Percentiles rank a stretch among this genome's conserved stretches.
These are phyloP conservation scores for Cryptococcus floricola DNA, from an alignment of 1,284 basidiomycete species.

Conservation along the genomic window DNA sequence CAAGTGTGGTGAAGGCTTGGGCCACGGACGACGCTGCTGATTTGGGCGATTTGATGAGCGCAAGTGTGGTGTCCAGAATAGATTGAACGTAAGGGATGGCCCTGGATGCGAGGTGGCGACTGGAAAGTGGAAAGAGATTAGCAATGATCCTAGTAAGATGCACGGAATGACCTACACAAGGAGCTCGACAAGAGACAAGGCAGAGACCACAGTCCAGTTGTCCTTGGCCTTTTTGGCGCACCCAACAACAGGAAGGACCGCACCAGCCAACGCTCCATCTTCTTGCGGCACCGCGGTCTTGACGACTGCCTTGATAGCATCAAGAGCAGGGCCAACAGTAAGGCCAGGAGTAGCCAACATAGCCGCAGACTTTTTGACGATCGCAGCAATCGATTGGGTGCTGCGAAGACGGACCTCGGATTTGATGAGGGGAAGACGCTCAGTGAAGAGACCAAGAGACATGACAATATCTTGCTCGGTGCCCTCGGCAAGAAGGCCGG, in stretches of 20 bases:
- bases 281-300: constrained; percentile 61
- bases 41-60: constrained; percentile 49
- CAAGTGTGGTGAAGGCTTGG: constrained; percentile 28
- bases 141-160: neutral
- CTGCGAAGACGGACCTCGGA: constrained; percentile 58
- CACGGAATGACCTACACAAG: constrained; percentile 14
- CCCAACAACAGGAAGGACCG: constrained; percentile 59
- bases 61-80: constrained; percentile 61
- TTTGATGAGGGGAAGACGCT: constrained; percentile 63
- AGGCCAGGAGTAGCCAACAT: constrained; percentile 52
- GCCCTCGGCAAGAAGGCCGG: constrained; percentile 34
- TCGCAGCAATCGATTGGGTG: constrained; percentile 55
- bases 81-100: constrained; percentile 75
- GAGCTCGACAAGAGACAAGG: constrained; percentile 56
- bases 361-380: constrained; percentile 51
- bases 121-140: constrained; percentile 46
- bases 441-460: constrained; percentile 56
- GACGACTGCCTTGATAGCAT: constrained; percentile 60
- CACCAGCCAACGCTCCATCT: constrained; percentile 59
- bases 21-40: constrained; percentile 16
- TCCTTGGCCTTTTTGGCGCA: constrained; percentile 51
- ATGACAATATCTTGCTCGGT: constrained; percentile 29
- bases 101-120: constrained; percentile 73
- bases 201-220: constrained; percentile 53
- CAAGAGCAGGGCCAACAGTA: constrained; percentile 55